A percentile compares a stretch with the other conserved stretches of the same genome.
These are phyloP conservation scores for Radiomyces spectabilis DNA, from an alignment of 192 early-diverging fungal species.

Conservation along the genomic window DNA sequence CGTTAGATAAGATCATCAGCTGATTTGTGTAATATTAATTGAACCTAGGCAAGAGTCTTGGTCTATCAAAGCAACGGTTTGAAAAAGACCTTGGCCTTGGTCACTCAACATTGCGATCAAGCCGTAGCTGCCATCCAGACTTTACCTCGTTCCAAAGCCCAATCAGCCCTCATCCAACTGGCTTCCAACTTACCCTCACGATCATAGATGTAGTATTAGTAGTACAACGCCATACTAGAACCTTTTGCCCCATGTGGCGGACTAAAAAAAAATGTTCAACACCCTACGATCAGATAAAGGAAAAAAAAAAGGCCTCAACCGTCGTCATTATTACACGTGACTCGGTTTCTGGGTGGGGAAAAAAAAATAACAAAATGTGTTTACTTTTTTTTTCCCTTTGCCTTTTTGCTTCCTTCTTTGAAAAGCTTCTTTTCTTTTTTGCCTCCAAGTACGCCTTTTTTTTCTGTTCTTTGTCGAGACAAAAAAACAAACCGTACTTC, in stretches of 20 bases:
- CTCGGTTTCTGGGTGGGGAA: too few relatives aligned
- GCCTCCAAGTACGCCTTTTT: not conserved
- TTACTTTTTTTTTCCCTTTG: conserved; percentile 11
- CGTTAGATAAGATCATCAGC: not conserved
- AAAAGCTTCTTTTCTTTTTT: not conserved
- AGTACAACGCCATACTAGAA: too few relatives aligned
- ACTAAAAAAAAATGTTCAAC: not conserved
- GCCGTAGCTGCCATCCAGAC: conserved; percentile 62
- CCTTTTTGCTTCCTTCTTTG: conserved; percentile 9
- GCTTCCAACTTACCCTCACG: conserved; percentile 77
- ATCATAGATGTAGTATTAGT: conserved; percentile 20
- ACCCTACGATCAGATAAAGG: not conserved
- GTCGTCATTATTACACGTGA: too few relatives aligned
- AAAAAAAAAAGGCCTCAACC: not conserved
- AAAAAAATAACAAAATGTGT: not conserved
- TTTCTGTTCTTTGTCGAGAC: too few relatives aligned
- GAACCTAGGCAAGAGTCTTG: conserved; percentile 57
- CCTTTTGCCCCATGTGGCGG: not conserved
- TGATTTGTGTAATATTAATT: not conserved
- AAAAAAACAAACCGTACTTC: too few relatives aligned
- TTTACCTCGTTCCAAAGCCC: conserved; percentile 69
- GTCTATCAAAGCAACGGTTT: conserved; percentile 79
- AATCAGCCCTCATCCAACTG: conserved; percentile 69
- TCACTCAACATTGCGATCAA: conserved; percentile 62
- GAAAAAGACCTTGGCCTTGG: conserved; percentile 65